Base-by-base conservation (phyloP, 306 rosid genomes). In the Geum urbanum region DNA sequence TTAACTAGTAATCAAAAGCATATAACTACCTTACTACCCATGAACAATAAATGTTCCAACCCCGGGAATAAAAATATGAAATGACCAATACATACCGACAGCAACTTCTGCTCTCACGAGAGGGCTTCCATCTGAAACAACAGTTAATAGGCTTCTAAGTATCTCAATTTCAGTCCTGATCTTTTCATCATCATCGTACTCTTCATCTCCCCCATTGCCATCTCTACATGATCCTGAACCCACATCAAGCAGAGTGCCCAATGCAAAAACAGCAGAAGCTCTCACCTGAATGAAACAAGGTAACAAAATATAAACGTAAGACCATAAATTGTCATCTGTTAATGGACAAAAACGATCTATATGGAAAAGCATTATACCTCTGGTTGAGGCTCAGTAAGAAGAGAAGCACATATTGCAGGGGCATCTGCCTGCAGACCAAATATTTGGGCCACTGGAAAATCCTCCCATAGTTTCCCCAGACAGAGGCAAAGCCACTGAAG, bases 401-500 rank as follows among this genome's bases (percentile, higher is more conserved):
- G 80, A 73, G 92, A 80, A 69, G 85, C 85, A 78, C 66, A 83
- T 67, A 91, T 81, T 69, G 88, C 85, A 80, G 89, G 86, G 32
- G 96, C 99, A 84, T 81, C 86, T 65, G 86, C 92, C 80, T 78
- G 89, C 84, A 95, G 69, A 75, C 95, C 99, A 6, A 95, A 74
- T 66, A 84, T 49, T 82, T 95, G 96, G 54, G 95, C 99, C 79
- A 87, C 97, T 43, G 83, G 10, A 51, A 77, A 91, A 68, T 91
- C 99, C 76, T 91, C 99, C 96, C 99, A 91, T 72, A 95, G 83
- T 79, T 95, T 95, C 50, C 99, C 99, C 74, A 91, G 77, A 86
- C 99, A 95, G 45, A 95, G 92, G 80, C 99, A 91, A 76, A 91
- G 91, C 99, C 99, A 95, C 74, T 91, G 99, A 83, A 95, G 99